Percentiles rank a stretch among this genome's conserved stretches.
Evolutionary conservation across 768 basidiomycete species (phyloP).

Genomic region (Strobilomyces echinocephalus): DNA sequence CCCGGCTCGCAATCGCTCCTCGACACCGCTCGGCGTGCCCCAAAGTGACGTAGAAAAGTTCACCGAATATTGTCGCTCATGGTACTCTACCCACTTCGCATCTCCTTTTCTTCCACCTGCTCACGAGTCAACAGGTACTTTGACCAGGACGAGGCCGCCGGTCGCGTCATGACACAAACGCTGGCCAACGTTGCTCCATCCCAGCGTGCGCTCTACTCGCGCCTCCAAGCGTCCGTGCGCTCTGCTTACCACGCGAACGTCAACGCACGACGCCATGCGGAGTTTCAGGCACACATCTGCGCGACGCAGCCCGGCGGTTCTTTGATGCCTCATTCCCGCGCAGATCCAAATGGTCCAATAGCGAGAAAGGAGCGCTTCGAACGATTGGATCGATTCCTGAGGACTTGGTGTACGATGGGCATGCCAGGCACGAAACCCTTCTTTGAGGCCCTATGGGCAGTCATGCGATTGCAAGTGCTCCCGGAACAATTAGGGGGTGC

Average conservation of each 20-base stretch:
- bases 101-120: not conserved
- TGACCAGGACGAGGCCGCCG: conserved; percentile 73
- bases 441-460: conserved; percentile 60
- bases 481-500: conserved; percentile 80
- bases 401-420: conserved; percentile 79
- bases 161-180: conserved; percentile 77
- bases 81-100: conserved; percentile 41
- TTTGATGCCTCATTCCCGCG: conserved; percentile 66
- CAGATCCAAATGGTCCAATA: conserved; percentile 54
- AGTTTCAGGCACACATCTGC: conserved; percentile 79
- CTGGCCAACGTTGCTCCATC: conserved; percentile 75
- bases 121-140: conserved; percentile 60
- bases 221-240: conserved; percentile 81
- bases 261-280: conserved; percentile 69
- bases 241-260: conserved; percentile 81
- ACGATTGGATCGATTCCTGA: conserved; percentile 67
- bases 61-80: conserved; percentile 70
- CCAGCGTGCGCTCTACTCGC: conserved; percentile 82
- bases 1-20: conserved; percentile 55
- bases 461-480: conserved; percentile 76
- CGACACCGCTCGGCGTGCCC: conserved; percentile 62
- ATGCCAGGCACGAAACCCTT: conserved; percentile 91
- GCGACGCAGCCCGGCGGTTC: conserved; percentile 79
- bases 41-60: conserved; percentile 74
- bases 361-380: conserved; percentile 77